Conservation (phyloP, 768 basidiomycete species). For the Rhodocollybia butyracea region DNA sequence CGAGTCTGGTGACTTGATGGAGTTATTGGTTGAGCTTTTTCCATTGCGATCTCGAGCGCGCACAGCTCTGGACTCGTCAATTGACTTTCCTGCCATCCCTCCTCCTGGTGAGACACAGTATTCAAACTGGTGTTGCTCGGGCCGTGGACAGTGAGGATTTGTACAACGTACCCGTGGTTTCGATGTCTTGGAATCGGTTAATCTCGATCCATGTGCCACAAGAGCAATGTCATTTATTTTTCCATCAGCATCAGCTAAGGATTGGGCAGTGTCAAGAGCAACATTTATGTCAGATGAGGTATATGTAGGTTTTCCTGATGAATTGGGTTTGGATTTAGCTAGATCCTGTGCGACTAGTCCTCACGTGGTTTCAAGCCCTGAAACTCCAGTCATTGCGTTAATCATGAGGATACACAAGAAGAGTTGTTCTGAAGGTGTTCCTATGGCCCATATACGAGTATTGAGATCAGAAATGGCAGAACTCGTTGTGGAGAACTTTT, state of each 20-base stretch:
- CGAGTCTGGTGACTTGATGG: too few relatives aligned
- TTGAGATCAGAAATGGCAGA: conserved; percentile 10
- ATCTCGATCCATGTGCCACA: too few relatives aligned
- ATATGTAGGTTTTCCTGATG: conserved; percentile 20
- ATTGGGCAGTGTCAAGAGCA: not conserved
- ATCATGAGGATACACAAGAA: conserved; percentile 14
- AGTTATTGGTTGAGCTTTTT: too few relatives aligned
- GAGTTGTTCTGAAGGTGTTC: conserved; percentile 10
- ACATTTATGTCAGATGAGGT: not conserved
- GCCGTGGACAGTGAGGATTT: too few relatives aligned
- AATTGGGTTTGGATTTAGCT: conserved; percentile 25
- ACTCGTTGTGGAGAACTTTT: conserved; percentile 1
- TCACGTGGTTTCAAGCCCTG: conserved; percentile 6
- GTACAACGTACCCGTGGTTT: too few relatives aligned
- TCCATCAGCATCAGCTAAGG: not conserved
- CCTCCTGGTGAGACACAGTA: too few relatives aligned
- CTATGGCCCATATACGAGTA: conserved; percentile 16
- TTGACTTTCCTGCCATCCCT: too few relatives aligned
- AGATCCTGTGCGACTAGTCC: conserved; percentile 8
- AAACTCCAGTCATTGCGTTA: conserved; percentile 8
- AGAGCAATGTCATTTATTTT: too few relatives aligned
- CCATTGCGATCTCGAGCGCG: too few relatives aligned
- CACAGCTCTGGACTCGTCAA: too few relatives aligned
- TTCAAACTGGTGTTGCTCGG: too few relatives aligned
- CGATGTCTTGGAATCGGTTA: too few relatives aligned